A percentile compares a stretch with the other conserved stretches of the same genome.
These are phyloP conservation scores for Fusarium secorum DNA, from an alignment of 2,329 filamentous ascomycete genomes.

Conservation along the genomic window DNA sequence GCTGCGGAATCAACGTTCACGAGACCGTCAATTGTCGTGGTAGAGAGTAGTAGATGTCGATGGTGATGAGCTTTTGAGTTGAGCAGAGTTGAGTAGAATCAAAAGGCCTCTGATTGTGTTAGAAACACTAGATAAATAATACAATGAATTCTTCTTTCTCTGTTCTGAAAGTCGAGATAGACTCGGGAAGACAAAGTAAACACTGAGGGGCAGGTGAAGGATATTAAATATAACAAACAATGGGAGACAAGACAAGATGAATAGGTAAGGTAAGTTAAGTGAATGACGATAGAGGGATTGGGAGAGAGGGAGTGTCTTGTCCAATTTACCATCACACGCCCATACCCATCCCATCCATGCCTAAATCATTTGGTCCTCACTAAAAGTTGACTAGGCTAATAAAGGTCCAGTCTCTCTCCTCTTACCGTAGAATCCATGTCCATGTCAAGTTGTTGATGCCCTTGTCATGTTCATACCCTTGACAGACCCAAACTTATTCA, in stretches of 20 bases:
- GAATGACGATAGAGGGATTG: constrained; percentile 35
- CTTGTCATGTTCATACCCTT: constrained; percentile 10
- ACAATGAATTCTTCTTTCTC: background rate
- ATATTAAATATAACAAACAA: constrained; percentile 40
- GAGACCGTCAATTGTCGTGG: background rate
- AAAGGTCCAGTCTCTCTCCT: background rate
- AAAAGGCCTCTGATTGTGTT: background rate
- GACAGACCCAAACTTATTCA: background rate
- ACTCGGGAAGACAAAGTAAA: background rate
- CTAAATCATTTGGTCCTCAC: background rate
- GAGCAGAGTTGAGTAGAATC: background rate
- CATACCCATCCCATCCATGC: constrained; percentile 1
- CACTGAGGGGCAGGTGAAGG: constrained; percentile 21
- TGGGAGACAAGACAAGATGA: background rate
- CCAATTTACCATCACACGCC: constrained; percentile 15
- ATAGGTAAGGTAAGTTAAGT: background rate
- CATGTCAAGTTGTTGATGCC: background rate
- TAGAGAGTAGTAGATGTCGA: background rate
- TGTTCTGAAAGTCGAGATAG: background rate
- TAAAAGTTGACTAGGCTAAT: background rate
- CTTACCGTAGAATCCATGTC: background rate
- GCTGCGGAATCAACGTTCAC: background rate
- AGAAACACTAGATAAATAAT: background rate
- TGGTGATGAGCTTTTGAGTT: background rate
- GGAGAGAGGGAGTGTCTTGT: constrained; percentile 29